These are phyloP conservation scores for Hymenoscyphus linearis DNA, from an alignment of 2,329 filamentous ascomycete species.

Conservation along the genomic window DNA sequence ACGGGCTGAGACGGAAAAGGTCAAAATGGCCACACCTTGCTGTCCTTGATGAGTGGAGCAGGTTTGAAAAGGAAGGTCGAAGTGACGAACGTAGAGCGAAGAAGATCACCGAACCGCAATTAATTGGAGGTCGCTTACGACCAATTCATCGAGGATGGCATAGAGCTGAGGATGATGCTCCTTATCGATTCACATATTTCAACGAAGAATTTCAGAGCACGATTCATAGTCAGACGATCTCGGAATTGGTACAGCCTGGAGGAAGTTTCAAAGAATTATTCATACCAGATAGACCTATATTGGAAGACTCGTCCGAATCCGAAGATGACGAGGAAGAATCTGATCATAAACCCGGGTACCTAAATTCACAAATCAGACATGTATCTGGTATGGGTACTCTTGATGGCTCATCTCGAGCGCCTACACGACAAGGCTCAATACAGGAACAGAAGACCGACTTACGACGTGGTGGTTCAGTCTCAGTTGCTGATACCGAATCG, in stretches of 20 bases:
- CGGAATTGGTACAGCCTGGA: constrained; percentile 82
- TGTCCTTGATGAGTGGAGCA: constrained; percentile 83
- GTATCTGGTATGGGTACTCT: constrained; percentile 32
- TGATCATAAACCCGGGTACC: constrained; percentile 19
- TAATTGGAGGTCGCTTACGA: constrained; percentile 83
- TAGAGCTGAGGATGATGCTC: constrained; percentile 79
- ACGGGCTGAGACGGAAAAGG: constrained; percentile 46
- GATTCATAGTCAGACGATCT: constrained; percentile 93
- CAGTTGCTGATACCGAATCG: constrained; percentile 13
- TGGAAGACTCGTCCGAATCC: constrained; percentile 65
- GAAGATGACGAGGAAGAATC: constrained; percentile 52
- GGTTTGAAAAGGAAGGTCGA: constrained; percentile 81
- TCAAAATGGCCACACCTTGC: constrained; percentile 81
- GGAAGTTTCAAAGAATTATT: constrained; percentile 84
- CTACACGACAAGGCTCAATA: constrained; percentile 38
- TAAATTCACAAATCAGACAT: constrained; percentile 28
- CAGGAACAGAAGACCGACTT: constrained; percentile 22
- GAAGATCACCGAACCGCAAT: constrained; percentile 87
- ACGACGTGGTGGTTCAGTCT: constrained; percentile 13
- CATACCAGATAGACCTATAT: constrained; percentile 73
- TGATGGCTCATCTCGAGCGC: constrained; percentile 40
- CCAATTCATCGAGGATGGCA: constrained; percentile 80
- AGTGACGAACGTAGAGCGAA: constrained; percentile 80
- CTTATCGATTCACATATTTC: constrained; percentile 97
- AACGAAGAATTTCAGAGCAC: constrained; percentile 96